Evolutionary conservation across 2,329 filamentous ascomycete species (phyloP).

Genomic region (Didymella pinodella): DNA sequence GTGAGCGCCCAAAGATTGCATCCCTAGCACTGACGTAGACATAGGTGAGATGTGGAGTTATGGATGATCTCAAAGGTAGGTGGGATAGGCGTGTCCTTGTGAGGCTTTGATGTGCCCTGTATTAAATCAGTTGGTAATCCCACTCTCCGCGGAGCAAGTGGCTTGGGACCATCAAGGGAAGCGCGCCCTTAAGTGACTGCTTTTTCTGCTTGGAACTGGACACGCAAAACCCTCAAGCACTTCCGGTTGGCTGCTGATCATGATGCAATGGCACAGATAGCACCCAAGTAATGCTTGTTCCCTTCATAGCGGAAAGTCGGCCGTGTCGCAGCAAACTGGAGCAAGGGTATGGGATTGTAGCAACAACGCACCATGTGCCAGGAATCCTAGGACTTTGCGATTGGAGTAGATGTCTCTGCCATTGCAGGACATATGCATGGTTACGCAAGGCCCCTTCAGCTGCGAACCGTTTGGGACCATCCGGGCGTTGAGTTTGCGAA

Average conservation of each 20-base stretch:
- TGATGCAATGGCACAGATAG: conserved; percentile 13
- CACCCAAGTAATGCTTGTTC: neutral
- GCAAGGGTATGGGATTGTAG: conserved; percentile 1
- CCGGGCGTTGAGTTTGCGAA: conserved; percentile 4
- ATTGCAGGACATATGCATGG: neutral
- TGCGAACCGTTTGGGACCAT: conserved; percentile 9
- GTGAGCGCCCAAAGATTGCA: conserved; percentile 2
- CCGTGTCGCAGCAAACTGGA: conserved; percentile 1
- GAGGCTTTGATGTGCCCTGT: neutral
- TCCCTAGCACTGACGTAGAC: conserved; percentile 12
- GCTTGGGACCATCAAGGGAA: neutral
- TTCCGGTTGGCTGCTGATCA: conserved; percentile 11
- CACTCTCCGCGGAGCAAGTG: neutral
- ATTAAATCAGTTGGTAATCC: neutral
- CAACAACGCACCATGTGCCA: neutral
- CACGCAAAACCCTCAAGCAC: neutral
- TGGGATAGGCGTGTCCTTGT: conserved; percentile 1
- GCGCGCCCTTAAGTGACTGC: neutral
- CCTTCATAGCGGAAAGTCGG: conserved; percentile 1
- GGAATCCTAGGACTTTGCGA: conserved; percentile 1
- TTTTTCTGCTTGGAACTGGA: neutral
- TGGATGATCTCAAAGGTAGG: neutral
- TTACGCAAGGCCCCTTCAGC: neutral
- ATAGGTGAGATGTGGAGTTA: conserved; percentile 3
- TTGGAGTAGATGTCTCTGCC: neutral